Evolutionary conservation across 441 rosid species (phyloP), one percentile per base, ranked within the genome.

Genomic region (Euphorbia schlechtendalii): DNA sequence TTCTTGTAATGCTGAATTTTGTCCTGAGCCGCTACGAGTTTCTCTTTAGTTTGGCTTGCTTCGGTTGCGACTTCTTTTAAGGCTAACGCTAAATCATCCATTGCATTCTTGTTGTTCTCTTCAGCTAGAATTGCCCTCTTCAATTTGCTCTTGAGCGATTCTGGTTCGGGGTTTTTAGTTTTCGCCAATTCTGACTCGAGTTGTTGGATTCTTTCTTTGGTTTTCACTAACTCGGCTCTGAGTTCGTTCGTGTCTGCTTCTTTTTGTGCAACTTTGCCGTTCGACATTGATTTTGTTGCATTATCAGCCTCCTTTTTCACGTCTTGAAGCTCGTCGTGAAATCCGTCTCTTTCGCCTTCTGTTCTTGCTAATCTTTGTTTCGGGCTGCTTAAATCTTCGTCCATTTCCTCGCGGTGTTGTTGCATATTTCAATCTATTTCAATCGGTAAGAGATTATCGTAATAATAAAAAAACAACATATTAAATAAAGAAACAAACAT

Each of bases 21-120:
- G n/a, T 73, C 70, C 45, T 78, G 73, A 0, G 78, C 69, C 21
- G 22, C 24, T 41, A 45, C 15, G 22, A 84, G 88, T 63, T 83
- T 86, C 76, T 85, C 81, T 54, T 83, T 93, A 1, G 77, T 65
- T 63, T 80, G 78, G 53, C 67, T 72, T 13, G 77, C 74, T 53
- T 90, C 90, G 0, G 84, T 75, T 10, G 81, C 90, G 0, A 93
- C 98, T 77, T 93, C 98, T 69, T 78, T 82, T 55, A 93, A 74
- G 1, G 86, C 98, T 9, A 83, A 45, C 1, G 89, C 98, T 51
- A 93, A 70, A 76, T 80, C 97, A 64, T 93, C 98, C 92, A 90
- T 76, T 8, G 95, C 98, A 75, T 81, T 86, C 82, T 82, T 83
- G 83, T 81, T 82, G 34, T 84, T 86, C 71, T 77, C 85, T 65